A percentile compares a stretch with the other conserved stretches of the same genome.
These are phyloP conservation scores for Apiotrichum montevideense DNA, from an alignment of 1,284 basidiomycete genomes.

Conservation along the genomic window DNA sequence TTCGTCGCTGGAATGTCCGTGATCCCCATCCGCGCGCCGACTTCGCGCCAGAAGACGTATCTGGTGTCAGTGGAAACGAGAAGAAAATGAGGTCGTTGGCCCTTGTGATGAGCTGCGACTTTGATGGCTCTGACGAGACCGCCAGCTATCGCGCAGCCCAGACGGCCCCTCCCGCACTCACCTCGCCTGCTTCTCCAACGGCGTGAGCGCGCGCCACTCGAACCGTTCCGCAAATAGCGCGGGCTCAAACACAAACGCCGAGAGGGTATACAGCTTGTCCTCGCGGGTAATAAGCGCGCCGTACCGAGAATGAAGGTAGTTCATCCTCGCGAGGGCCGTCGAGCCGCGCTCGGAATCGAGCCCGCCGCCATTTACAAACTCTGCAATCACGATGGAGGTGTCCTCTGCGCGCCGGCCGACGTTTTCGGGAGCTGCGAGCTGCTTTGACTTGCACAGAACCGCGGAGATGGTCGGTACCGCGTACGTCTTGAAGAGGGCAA, in stretches of 20 bases:
- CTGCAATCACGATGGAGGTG: slow-evolving; percentile 14
- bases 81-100: too few species aligned
- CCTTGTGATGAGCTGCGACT: too few species aligned
- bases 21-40: slow-evolving; percentile 18
- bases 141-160: not conserved
- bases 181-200: slow-evolving; percentile 14
- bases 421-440: slow-evolving; percentile 3
- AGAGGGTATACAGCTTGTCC: slow-evolving; percentile 16
- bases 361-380: slow-evolving; percentile 8
- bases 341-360: slow-evolving; percentile 11
- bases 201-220: slow-evolving; percentile 8
- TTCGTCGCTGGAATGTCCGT: slow-evolving; percentile 9
- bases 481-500: slow-evolving; percentile 18
- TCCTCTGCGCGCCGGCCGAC: slow-evolving; percentile 14
- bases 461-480: slow-evolving; percentile 11
- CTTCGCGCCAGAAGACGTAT: slow-evolving; percentile 17
- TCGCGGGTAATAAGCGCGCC: slow-evolving; percentile 12
- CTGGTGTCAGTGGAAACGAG: slow-evolving; percentile 1
- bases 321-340: slow-evolving; percentile 14
- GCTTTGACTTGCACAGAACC: slow-evolving; percentile 9
- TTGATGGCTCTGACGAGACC: too few species aligned
- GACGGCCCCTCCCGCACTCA: not conserved
- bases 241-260: slow-evolving; percentile 14
- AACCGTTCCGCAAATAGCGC: not conserved
- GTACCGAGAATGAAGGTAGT: slow-evolving; percentile 14